A percentile compares a stretch with the other conserved stretches of the same genome.
phyloP scores from a whole-genome alignment of 352 stramenopile genomes.

The Pythium diclinum region DNA sequence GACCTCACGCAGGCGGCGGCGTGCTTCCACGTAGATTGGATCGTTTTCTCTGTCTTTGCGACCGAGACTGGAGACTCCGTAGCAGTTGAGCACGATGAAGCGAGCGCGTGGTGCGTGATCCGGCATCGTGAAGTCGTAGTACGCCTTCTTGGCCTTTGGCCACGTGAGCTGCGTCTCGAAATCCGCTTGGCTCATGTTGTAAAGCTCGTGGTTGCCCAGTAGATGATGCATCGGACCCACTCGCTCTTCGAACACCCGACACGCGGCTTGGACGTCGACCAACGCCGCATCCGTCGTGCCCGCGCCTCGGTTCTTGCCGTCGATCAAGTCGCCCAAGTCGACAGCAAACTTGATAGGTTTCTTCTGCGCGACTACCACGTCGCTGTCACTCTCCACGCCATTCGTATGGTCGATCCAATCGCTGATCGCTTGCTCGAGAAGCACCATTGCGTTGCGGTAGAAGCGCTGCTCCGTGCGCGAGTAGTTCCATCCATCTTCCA shows the following conservation, averaged over 20 bases:
- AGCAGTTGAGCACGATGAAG: constrained; percentile 72
- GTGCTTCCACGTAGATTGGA: constrained; percentile 42
- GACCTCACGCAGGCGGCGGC: constrained; percentile 32
- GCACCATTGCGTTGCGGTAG: constrained; percentile 64
- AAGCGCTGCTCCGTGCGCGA: constrained; percentile 54
- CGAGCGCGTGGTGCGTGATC: constrained; percentile 38
- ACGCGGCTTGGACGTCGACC: constrained; percentile 37
- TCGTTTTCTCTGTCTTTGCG: constrained; percentile 30
- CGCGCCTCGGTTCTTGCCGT: constrained; percentile 65
- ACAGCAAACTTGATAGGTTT: constrained; percentile 54
- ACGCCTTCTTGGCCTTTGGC: constrained; percentile 28
- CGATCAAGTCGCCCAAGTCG: constrained; percentile 79
- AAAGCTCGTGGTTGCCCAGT: constrained; percentile 84
- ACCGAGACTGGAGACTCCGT: constrained; percentile 63
- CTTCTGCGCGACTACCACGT: not conserved
- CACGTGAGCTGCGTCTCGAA: constrained; percentile 50
- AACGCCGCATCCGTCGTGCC: constrained; percentile 47
- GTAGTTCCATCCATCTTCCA: constrained; percentile 81
- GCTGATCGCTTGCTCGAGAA: constrained; percentile 40
- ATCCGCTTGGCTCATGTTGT: constrained; percentile 57
- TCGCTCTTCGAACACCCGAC: constrained; percentile 35
- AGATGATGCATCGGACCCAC: constrained; percentile 71
- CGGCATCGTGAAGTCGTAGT: constrained; percentile 62
- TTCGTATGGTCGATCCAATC: constrained; percentile 44
- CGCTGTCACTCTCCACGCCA: not conserved